Evolutionary conservation across 352 stramenopile genomes (phyloP).

Genomic region (Pythium insidiosum): DNA sequence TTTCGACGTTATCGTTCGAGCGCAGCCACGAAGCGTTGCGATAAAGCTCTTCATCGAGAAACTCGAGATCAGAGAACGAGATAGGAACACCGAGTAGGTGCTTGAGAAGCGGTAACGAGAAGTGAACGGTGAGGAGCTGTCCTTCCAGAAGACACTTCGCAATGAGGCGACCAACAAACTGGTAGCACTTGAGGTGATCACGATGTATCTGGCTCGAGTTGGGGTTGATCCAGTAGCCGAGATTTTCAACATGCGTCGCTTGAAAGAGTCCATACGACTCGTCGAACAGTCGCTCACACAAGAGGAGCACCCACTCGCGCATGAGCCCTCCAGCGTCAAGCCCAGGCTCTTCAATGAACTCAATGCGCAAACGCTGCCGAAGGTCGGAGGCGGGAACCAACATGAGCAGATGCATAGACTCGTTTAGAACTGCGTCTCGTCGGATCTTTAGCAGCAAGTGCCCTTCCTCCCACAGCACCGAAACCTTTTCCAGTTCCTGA

Average conservation of each 20-base stretch:
- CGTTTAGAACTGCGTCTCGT: constrained; percentile 59
- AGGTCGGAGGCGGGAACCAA: constrained; percentile 61
- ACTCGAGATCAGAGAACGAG: constrained; percentile 76
- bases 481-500: constrained; percentile 67
- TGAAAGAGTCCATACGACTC: constrained; percentile 73
- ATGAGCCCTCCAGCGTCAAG: constrained; percentile 69
- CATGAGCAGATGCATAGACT: constrained; percentile 83
- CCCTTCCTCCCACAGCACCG: constrained; percentile 67
- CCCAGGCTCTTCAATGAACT: constrained; percentile 77
- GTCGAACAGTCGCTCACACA: constrained; percentile 74
- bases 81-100: constrained; percentile 74
- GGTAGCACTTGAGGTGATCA: constrained; percentile 67
- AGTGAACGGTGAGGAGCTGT: constrained; percentile 66
- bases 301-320: constrained; percentile 70
- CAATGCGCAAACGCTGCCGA: constrained; percentile 64
- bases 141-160: constrained; percentile 73
- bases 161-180: constrained; percentile 71
- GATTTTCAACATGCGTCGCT: constrained; percentile 59
- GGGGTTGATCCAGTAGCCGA: constrained; percentile 80
- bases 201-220: constrained; percentile 57
- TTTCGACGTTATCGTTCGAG: constrained; percentile 56
- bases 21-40: constrained; percentile 56
- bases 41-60: constrained; percentile 70
- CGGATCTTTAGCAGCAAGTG: constrained; percentile 76
- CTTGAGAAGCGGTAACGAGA: constrained; percentile 76